Base-by-base conservation (phyloP, 1,284 basidiomycete species). In the Naganishia liquefaciens region DNA sequence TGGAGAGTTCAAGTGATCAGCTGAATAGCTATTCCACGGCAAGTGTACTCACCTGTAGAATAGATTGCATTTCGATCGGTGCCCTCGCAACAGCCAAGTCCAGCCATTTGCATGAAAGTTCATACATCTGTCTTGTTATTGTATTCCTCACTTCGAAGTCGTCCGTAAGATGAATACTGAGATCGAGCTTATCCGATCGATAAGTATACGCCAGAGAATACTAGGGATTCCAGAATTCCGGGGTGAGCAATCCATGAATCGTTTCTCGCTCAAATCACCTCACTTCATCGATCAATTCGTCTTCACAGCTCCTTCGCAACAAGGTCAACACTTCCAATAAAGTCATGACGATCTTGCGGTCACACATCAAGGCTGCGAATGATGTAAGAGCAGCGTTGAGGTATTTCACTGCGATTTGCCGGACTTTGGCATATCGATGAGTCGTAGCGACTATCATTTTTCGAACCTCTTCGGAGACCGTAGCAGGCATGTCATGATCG, bases 331-430 rank as follows among this genome's bases (percentile, higher is more conserved):
- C 88, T 76, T 99, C 96, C 49, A 99, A 82, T 66, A 98, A 88
- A 30, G 90, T 86, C 70, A 88, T 91, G 6, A 99, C 90, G 40
- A 98, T 84, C 15, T 88, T 84, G 13, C 88, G 85, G 74, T 95
- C 89, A 77, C 94, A 98, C 84, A 98, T 88, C 66, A 99, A 81
- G 9, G 92, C 93, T 0, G 96, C 94, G 79, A 97, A 96, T 1
- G 90, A 91, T n/a, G 87, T 88, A 69, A 98, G 86, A 51, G 99
- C 82, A 44, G 87, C 85, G 77, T 93, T 87, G 28, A 96, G 82
- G 74, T 91, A 96, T 75, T 85, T 87, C 61, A 88, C 84, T 0
- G 95, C 91, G 25, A 91, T 83, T 43, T 89, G 87, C 46, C 95
- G 85, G 61, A 90, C 90, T 74, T 89, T 89, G 40, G 84, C 81